Evolutionary conservation across 805 yeast species (phyloP).

Genomic region (Ogataea degrootiae): DNA sequence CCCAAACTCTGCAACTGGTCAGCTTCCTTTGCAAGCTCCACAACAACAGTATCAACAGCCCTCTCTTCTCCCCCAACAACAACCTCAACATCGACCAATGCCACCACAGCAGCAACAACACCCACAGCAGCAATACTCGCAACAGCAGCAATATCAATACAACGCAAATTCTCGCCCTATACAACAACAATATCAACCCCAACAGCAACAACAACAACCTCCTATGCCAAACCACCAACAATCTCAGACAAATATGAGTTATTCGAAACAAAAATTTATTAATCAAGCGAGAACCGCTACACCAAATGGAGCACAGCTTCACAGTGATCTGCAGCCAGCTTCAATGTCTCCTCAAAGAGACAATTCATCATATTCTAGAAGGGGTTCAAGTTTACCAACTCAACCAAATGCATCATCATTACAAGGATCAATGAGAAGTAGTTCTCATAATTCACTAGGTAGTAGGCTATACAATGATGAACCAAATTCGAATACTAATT

Average conservation of each 20-base stretch:
- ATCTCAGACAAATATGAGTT: constrained; percentile 6
- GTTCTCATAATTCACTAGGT: too few species aligned
- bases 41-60: not conserved
- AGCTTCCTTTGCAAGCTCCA: not conserved
- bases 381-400: too few species aligned
- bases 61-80: not conserved
- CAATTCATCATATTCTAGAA: too few species aligned
- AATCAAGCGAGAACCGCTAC: not conserved
- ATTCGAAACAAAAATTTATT: constrained; percentile 8
- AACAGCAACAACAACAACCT: not conserved
- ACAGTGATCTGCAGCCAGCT: not conserved
- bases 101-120: constrained; percentile 7
- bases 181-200: not conserved
- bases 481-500: too few species aligned
- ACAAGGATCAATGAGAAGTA: too few species aligned
- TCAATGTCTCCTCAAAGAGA: not conserved
- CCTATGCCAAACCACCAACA: not conserved
- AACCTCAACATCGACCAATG: constrained; percentile 4
- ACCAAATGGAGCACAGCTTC: not conserved
- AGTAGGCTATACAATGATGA: too few species aligned
- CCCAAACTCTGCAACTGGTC: not conserved
- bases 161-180: not conserved
- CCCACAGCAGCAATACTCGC: not conserved
- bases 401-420: too few species aligned
- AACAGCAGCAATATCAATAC: not conserved